Evolutionary conservation across 2,329 filamentous ascomycete species (phyloP).

Genomic region (Clarireedia hainanense): DNA sequence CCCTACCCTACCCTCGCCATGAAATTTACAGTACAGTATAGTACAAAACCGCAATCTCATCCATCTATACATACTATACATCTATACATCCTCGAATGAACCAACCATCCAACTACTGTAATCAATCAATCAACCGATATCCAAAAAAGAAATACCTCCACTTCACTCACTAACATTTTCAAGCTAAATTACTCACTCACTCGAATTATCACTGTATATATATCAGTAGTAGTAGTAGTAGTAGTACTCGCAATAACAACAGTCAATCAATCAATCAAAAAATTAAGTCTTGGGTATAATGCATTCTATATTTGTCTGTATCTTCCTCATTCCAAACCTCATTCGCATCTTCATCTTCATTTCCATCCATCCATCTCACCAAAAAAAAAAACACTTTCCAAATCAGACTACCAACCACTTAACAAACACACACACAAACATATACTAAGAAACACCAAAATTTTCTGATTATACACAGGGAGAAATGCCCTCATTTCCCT

Average conservation of each 20-base stretch:
- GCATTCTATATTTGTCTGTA: conserved; percentile 14
- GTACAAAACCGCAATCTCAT: no score
- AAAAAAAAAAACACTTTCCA: background rate
- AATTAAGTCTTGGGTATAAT: conserved; percentile 13
- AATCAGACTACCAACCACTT: background rate
- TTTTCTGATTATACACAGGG: conserved; percentile 8
- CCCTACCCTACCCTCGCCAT: no score
- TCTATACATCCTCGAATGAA: no score
- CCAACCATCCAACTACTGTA: no score
- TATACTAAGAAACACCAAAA: background rate
- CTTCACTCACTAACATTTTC: no score
- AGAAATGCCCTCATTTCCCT: background rate
- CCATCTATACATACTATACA: no score
- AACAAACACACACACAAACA: background rate
- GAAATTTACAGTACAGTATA: no score
- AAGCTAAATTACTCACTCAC: no score
- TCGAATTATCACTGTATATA: no score
- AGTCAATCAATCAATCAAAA: background rate
- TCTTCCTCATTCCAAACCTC: background rate
- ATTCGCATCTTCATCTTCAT: background rate
- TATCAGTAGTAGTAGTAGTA: background rate
- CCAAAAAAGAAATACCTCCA: no score
- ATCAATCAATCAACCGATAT: no score
- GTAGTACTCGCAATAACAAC: no score
- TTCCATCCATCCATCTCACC: background rate